Evolutionary conservation across 192 early-diverging fungal species (phyloP), one percentile per base, ranked within the genome.

Genomic region (Rhizoclosmatium globosum): DNA sequence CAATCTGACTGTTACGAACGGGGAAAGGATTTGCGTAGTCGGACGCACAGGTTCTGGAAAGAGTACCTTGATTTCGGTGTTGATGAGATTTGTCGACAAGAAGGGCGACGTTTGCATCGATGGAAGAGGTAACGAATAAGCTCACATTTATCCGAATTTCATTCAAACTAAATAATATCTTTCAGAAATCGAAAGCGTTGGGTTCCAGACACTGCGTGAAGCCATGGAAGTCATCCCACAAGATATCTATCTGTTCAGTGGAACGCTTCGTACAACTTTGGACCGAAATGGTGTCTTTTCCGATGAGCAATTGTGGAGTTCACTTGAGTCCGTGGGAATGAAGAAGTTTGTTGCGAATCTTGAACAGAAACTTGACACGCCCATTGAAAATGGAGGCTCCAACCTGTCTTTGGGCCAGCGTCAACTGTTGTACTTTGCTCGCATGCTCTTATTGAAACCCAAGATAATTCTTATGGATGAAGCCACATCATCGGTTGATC

Each of bases 361-460:
- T 74, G 87, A 38, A 85, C 88, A 58, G 77, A 88, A 90, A 50
- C 85, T 97, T 44, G 92, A 94, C 13, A 85, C 92, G 6, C 82
- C 83, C 47, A 91, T 98, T 3, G 57, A 81, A 13, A 84, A 96
- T 82, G 93, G 94, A 74, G 86, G 85, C 2, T 21, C 9, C 7
- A 95, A 95, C 80, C 89, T 92, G 67, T 91, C 87, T 43, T 87
- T 93, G 64, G 95, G 95, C 41, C 93, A 96, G 79, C 90, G 94
- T 4, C 94, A 96, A 64, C 81, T 85, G 31, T 46, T 85, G 4
- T 79, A 46, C 50, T 78, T 85, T 19, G 85, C 82, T 23, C 73
- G 81, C 21, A 76, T 80, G 7, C 17, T 85, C 11, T 68, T 85
- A 43, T 13, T n/a, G 39, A 69, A 66, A 0, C 48, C 74, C 15